These are phyloP conservation scores for Blastomyces gilchristii DNA, from an alignment of 2,329 filamentous ascomycete genomes.

Conservation along the genomic window DNA sequence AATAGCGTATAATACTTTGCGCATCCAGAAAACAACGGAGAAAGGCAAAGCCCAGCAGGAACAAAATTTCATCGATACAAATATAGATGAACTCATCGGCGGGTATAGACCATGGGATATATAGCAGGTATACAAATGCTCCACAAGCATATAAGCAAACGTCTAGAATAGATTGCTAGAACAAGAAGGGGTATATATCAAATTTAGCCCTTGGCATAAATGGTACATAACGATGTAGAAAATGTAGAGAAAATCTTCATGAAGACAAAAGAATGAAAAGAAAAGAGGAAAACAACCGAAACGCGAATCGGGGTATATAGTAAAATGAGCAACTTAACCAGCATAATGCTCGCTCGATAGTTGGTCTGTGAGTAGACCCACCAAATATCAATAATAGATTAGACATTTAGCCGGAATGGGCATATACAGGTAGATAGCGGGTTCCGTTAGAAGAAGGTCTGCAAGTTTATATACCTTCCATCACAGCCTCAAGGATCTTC, in stretches of 20 bases:
- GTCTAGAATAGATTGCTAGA: not conserved
- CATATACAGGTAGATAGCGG: not conserved
- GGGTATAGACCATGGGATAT: not conserved
- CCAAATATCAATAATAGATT: not conserved
- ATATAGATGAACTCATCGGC: not conserved
- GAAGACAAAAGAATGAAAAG: not conserved
- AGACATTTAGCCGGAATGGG: not conserved
- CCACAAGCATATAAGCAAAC: not conserved
- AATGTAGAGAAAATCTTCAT: too few relatives aligned
- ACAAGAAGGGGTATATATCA: not conserved
- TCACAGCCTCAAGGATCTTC: constrained; percentile 35
- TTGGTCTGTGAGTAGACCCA: not conserved
- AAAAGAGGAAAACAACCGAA: not conserved
- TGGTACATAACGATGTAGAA: too few relatives aligned
- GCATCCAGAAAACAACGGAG: not conserved
- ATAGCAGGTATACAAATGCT: not conserved
- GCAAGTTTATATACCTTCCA: constrained; percentile 28
- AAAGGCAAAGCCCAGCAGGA: not conserved
- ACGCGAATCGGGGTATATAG: not conserved
- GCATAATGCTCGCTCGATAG: not conserved
- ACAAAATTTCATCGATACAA: not conserved
- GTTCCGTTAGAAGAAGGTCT: too few relatives aligned
- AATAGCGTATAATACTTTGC: too few relatives aligned
- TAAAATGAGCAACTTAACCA: not conserved
- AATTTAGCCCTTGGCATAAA: too few relatives aligned